Evolutionary conservation across 805 yeast genomes (phyloP), one percentile per base, ranked within the genome.

Genomic region (Pichia kluyveri): DNA sequence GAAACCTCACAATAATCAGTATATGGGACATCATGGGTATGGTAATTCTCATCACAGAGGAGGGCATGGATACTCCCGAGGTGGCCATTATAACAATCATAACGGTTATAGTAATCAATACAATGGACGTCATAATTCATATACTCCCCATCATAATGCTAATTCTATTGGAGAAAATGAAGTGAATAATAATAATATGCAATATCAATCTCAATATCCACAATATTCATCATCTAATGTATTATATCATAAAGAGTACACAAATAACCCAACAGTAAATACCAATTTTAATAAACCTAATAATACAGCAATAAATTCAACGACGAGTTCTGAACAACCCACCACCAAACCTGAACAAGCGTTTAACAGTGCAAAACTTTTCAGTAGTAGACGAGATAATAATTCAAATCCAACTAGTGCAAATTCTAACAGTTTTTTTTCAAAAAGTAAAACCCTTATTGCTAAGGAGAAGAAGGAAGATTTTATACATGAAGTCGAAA

Each of bases 311-410:
- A 23, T 23, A 4, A 4, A 23, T 4, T 23, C 26, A 4, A 23
- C 26, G 5, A 7, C 6, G 6, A 30, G 32, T 30, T 30, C 14
- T 1, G 38, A 41, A 30, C 17, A 28, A 5, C 26, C 34, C 3
- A 31, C 30, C 6, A 27, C 27, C 10, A 28, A 5, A 11, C 34
- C 3, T 17, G 27, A 14, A 27, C 27, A 10, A 15, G 7, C 4
- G 23, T 28, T 8, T 23, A 43, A 40, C 2, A 47, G 40, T 28
- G 27, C 38, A n/a, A 42, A 46, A n/a, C 19, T 42, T 6, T 37
- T 47, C 6, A 47, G 50, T 30, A 47, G 50, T 23, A 40, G 50
- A 34, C 36, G 50, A 40, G 38, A 41, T 15, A 44, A 40, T 28
- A 28, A 38, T 2, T 6, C 17, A 15, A 34, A 34, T 10, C 6